A percentile compares a stretch with the other conserved stretches of the same genome.
phyloP scores from a whole-genome alignment of 495 filamentous ascomycete genomes.

The Pyrenula aspistea region DNA sequence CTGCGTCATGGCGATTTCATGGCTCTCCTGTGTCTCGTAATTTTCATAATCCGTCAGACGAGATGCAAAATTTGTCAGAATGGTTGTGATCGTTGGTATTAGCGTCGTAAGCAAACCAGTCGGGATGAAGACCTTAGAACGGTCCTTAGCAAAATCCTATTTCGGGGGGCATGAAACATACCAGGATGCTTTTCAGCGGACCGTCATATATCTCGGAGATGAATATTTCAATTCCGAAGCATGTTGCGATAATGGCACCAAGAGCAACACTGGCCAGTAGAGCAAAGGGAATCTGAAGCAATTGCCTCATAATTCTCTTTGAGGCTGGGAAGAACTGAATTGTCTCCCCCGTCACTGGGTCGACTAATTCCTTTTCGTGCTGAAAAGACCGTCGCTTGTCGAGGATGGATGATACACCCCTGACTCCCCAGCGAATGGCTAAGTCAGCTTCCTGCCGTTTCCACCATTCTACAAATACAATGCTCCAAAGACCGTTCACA shows the following conservation, averaged over 20 bases:
- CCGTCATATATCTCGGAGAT: conserved; percentile 89
- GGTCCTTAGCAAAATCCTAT: background rate
- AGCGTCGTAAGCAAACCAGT: conserved; percentile 73
- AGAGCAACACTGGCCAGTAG: conserved; percentile 54
- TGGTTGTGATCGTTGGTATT: conserved; percentile 63
- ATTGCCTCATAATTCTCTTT: conserved; percentile 66
- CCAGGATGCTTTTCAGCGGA: conserved; percentile 74
- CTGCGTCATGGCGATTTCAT: conserved; percentile 69
- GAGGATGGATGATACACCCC: conserved; percentile 74
- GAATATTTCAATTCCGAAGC: conserved; percentile 93
- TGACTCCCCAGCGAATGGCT: conserved; percentile 83
- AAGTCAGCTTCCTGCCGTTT: conserved; percentile 88
- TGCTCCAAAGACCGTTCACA: conserved; percentile 74
- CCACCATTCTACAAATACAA: conserved; percentile 93
- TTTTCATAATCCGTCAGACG: conserved; percentile 81
- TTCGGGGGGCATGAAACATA: conserved; percentile 24
- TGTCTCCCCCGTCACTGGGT: conserved; percentile 77
- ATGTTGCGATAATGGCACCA: conserved; percentile 70
- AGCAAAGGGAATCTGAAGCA: conserved; percentile 84
- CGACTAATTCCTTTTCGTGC: conserved; percentile 60
- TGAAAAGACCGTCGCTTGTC: conserved; percentile 64
- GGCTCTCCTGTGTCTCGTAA: conserved; percentile 71
- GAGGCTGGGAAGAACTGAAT: conserved; percentile 64
- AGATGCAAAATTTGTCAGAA: conserved; percentile 68
- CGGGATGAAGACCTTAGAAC: conserved; percentile 65